Evolutionary conservation across 2,329 filamentous ascomycete genomes (phyloP), one percentile per base, ranked within the genome.

Genomic region (Rhynchosporium secalis): DNA sequence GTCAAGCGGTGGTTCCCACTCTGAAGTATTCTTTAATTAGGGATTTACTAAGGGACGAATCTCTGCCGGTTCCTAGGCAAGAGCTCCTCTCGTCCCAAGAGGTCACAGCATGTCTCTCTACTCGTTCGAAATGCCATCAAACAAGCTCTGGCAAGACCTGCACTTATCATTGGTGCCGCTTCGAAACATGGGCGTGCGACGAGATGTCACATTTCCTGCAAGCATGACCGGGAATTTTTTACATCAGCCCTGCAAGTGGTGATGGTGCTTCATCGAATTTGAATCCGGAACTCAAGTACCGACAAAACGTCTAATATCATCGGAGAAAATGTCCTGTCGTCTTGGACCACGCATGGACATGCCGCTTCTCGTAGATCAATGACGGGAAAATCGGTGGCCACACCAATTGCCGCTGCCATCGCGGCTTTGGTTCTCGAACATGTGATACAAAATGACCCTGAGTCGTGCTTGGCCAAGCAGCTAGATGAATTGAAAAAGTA

Each of bases 331-430:
- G 62, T 72, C 20, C 38, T 43, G n/a, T 68, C 66, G 10, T 33
- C 68, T 31, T 72, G 70, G 70, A 56, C 43, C 6, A 48, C 36
- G 2, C 54, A 64, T 12, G 7, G 29, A 9, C 45, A 54, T 15
- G 51, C 9, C 45, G 20, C 28, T 20, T 2, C 29, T 3, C 29
- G 56, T 1, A 52, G 47, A 33, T 45, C 40, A 40, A 62, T 65
- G 62, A 65, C 65, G n/a, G 69, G 70, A 12, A 72, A 69, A 9
- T 72, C 70, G 9, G 61, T 69, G 1, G 69, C 69, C 6, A 70
- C 69, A n/a, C 65, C 69, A 26, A 68, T 71, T 31, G 64, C 67
- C 2, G 69, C 68, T 20, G 70, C 62, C 0, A 40, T 71, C 4
- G 70, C 65, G 8, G 71, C 70, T 4, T 62, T 69, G 28, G 66